These are phyloP conservation scores for Pezicula radicicola DNA, from an alignment of 2,329 filamentous ascomycete genomes.

Conservation along the genomic window DNA sequence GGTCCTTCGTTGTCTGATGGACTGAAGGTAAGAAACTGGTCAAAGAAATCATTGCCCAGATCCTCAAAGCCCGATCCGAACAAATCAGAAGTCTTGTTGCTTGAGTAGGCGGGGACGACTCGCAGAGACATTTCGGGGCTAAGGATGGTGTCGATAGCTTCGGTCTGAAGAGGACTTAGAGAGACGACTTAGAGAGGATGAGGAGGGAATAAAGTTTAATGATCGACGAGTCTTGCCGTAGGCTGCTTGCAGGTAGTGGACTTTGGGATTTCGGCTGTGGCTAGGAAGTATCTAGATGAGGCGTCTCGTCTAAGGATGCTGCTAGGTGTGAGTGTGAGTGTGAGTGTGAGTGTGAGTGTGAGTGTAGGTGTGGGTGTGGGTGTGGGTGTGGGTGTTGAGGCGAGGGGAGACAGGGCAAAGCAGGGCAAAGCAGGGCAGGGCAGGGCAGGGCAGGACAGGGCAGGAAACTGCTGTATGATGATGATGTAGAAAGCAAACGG, in stretches of 20 bases:
- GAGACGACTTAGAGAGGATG: too few relatives aligned
- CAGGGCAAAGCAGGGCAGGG: background rate
- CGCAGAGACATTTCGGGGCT: constrained; percentile 22
- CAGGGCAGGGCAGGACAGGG: background rate
- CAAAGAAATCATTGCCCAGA: constrained; percentile 59
- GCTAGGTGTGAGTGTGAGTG: background rate
- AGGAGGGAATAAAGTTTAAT: constrained; percentile 12
- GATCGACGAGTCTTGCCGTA: constrained; percentile 3
- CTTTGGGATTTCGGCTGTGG: background rate
- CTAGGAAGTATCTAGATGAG: background rate
- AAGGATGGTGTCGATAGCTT: background rate
- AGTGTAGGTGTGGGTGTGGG: background rate
- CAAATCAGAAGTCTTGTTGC: constrained; percentile 50
- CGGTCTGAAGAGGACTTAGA: constrained; percentile 1
- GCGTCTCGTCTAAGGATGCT: background rate
- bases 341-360: background rate
- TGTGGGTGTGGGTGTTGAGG: background rate
- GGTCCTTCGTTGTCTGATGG: constrained; percentile 36
- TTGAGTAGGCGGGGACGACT: constrained; percentile 22
- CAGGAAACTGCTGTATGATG: background rate
- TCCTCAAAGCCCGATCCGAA: constrained; percentile 44
- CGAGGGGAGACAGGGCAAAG: background rate
- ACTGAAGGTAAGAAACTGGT: constrained; percentile 59
- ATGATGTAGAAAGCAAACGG: background rate
- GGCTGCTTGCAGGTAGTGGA: background rate